Percentiles rank a stretch among this genome's conserved stretches.
phyloP scores from a whole-genome alignment of 768 basidiomycete species.

The Clavulina sp. region DNA sequence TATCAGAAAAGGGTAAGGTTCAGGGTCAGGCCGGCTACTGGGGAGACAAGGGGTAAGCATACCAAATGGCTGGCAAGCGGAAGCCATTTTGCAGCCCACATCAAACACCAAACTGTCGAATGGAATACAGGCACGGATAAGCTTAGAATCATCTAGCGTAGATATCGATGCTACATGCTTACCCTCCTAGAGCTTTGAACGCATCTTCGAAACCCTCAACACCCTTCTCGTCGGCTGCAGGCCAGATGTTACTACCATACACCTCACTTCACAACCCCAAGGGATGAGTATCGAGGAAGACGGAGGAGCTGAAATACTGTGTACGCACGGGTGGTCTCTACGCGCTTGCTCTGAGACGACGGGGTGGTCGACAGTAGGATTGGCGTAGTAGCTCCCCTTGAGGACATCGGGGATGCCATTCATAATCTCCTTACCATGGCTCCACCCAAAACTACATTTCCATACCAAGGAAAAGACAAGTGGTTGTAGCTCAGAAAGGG shows the following conservation, averaged over 20 bases:
- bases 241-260: slow-evolving; percentile 81
- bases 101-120: slow-evolving; percentile 51
- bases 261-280: slow-evolving; percentile 39
- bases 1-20: not conserved
- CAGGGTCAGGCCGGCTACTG: slow-evolving; percentile 4
- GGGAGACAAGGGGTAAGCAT: slow-evolving; percentile 10
- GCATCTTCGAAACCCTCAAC: slow-evolving; percentile 68
- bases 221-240: slow-evolving; percentile 29
- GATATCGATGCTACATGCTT: slow-evolving; percentile 6
- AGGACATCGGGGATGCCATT: slow-evolving; percentile 78
- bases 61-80: slow-evolving; percentile 88
- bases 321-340: slow-evolving; percentile 32
- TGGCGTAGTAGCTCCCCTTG: slow-evolving; percentile 93
- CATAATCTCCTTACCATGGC: slow-evolving; percentile 97
- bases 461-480: no score
- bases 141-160: no score
- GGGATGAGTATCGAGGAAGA: not conserved
- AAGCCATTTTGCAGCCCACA: slow-evolving; percentile 65
- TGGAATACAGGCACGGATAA: not conserved
- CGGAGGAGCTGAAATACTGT: not conserved
- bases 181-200: slow-evolving; percentile 75
- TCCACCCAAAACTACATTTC: slow-evolving; percentile 75
- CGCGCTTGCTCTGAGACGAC: slow-evolving; percentile 40
- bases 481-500: not conserved
- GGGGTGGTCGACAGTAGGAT: slow-evolving; percentile 51